A percentile compares a stretch with the other conserved stretches of the same genome.
Conservation (phyloP, 352 stramenopile genomes). For the Hyphochytrium catenoides region DNA sequence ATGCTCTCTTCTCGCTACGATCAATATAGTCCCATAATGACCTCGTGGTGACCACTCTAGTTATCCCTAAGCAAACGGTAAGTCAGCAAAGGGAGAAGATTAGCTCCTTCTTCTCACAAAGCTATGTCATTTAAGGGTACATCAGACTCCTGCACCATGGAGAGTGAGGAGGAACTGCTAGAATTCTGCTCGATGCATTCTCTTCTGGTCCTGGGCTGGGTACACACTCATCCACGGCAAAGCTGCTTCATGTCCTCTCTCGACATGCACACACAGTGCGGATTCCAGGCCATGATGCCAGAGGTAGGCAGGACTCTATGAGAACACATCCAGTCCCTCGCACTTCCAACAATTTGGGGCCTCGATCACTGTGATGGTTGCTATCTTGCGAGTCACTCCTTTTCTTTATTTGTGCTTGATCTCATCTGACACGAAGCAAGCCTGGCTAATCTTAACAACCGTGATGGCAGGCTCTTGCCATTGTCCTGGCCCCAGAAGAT, state of each 20-base stretch:
- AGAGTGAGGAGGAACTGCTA: slow-evolving; percentile 59
- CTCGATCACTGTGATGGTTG: no score
- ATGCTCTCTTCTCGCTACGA: no score
- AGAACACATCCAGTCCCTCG: no score
- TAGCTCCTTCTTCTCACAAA: no score
- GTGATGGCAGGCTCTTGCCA: slow-evolving; percentile 30
- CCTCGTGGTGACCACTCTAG: slow-evolving; percentile 45
- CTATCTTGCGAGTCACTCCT: no score
- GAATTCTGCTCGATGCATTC: slow-evolving; percentile 59
- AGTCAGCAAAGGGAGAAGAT: no score
- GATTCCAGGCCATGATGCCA: slow-evolving; percentile 61
- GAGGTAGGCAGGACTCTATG: slow-evolving; percentile 23
- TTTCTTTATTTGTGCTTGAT: slow-evolving; percentile 1
- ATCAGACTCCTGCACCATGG: slow-evolving; percentile 59
- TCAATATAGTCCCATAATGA: no score
- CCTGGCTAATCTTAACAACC: not conserved
- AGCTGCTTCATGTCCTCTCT: slow-evolving; percentile 66
- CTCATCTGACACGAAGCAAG: slow-evolving; percentile 1
- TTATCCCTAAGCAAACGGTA: slow-evolving; percentile 62
- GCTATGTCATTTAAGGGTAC: slow-evolving; percentile 40
- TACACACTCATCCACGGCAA: slow-evolving; percentile 66
- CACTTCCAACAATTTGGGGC: no score
- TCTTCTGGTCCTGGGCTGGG: slow-evolving; percentile 67
- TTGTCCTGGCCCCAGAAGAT: slow-evolving; percentile 55
- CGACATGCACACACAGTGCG: slow-evolving; percentile 68